Conservation (phyloP, 228 moss, liverwort and hornwort species). For the Sphagnum magellanicum region DNA sequence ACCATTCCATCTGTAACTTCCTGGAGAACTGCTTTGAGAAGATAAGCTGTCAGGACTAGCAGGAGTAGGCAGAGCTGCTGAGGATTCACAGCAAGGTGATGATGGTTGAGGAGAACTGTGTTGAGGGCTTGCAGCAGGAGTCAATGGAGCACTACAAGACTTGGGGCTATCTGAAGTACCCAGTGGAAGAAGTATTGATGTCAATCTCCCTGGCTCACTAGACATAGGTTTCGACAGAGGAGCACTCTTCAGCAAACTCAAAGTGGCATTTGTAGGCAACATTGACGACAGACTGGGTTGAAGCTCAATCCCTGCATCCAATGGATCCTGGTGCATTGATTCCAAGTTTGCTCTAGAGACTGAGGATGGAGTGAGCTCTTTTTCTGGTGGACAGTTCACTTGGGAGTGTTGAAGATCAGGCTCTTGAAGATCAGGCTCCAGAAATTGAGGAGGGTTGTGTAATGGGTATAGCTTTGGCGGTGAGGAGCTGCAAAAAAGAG, state of each 20-base stretch:
- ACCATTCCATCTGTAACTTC: not conserved
- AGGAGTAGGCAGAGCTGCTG: not conserved
- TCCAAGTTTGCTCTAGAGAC: not conserved
- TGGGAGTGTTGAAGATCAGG: too few species aligned
- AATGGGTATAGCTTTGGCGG: constrained; percentile 12
- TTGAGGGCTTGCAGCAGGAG: constrained; percentile 10
- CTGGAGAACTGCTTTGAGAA: constrained; percentile 12
- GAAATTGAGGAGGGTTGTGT: constrained; percentile 9
- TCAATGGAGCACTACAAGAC: constrained; percentile 17
- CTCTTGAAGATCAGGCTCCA: too few species aligned
- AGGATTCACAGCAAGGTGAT: not conserved
- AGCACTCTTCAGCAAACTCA: not conserved
- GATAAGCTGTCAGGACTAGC: not conserved
- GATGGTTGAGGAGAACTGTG: constrained; percentile 12
- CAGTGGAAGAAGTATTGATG: not conserved
- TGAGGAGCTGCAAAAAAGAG: too few species aligned
- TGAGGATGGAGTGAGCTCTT: too few species aligned
- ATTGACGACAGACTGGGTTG: not conserved
- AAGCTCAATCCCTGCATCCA: too few species aligned
- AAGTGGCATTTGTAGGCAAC: not conserved
- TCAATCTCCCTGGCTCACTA: not conserved
- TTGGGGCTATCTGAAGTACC: not conserved
- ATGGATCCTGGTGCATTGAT: not conserved
- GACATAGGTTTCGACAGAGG: not conserved
- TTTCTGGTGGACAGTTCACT: too few species aligned